Percentiles rank a stretch among this genome's conserved stretches.
Conservation (phyloP, 129 eudicot genomes). For the Pulicaria dysenterica region DNA sequence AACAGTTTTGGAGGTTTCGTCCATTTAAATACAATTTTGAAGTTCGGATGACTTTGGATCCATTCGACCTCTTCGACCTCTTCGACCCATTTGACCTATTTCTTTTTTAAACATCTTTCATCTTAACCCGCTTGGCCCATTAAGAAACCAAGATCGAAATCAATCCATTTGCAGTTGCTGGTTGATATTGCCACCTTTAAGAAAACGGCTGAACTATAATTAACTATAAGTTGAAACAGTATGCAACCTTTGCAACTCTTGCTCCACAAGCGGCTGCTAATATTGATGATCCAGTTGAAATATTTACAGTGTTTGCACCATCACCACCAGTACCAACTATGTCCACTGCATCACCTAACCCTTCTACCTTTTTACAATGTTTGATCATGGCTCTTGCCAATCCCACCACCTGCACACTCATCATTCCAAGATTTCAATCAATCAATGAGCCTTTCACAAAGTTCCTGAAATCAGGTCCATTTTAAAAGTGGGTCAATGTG, state of each 20-base stretch:
- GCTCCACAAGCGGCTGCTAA: constrained; percentile 79
- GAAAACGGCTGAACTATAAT: not conserved
- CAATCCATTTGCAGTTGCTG: not conserved
- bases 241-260: constrained; percentile 66
- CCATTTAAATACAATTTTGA: not conserved
- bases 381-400: constrained; percentile 71
- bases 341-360: constrained; percentile 62
- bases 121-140: not conserved
- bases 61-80: not conserved
- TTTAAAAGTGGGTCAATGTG: not conserved
- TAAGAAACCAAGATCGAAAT: not conserved
- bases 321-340: constrained; percentile 88
- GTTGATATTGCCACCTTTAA: not conserved
- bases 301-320: constrained; percentile 77
- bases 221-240: constrained; percentile 19
- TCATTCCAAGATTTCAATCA: constrained; percentile 6
- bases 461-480: not conserved
- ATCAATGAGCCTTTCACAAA: not conserved
- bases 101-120: not conserved
- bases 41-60: not conserved
- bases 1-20: not conserved
- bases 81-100: not conserved
- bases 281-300: constrained; percentile 75
- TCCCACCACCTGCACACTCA: constrained; percentile 62
- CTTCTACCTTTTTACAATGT: constrained; percentile 61